A percentile compares a stretch with the other conserved stretches of the same genome.
Conservation (phyloP, 441 rosid genomes). For the Theobroma grandiflorum region DNA sequence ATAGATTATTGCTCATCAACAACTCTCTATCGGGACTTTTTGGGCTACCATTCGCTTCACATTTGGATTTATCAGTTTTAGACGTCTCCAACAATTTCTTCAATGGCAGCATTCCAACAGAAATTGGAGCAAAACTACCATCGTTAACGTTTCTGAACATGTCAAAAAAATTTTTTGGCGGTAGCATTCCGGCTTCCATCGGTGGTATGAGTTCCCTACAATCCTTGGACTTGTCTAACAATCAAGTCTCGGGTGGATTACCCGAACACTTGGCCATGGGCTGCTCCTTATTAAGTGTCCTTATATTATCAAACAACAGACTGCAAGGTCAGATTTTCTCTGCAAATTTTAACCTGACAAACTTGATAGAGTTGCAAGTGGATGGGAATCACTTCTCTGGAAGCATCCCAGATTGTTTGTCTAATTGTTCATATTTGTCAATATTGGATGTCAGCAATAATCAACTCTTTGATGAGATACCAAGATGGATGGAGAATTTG, state of each 20-base stretch:
- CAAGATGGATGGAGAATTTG: not conserved
- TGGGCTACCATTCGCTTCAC: constrained; percentile 4
- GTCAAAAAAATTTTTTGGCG: constrained; percentile 24
- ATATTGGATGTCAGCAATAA: not conserved
- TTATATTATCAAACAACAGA: constrained; percentile 21
- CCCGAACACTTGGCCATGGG: not conserved
- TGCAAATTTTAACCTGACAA: accelerated
- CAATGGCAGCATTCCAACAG: not conserved
- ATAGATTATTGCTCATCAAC: not conserved
- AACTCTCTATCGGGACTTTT: constrained; percentile 30
- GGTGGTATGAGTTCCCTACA: not conserved
- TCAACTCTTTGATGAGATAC: not conserved
- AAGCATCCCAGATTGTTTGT: not conserved
- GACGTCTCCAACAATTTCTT: constrained; percentile 34
- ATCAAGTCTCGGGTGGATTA: constrained; percentile 23
- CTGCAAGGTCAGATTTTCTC: constrained; percentile 23
- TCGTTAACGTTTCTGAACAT: not conserved
- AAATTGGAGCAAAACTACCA: constrained; percentile 20
- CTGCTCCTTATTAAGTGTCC: not conserved
- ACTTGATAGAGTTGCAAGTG: not conserved
- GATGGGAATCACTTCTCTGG: constrained; percentile 22
- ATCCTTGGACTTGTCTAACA: constrained; percentile 27
- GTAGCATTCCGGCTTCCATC: constrained; percentile 33
- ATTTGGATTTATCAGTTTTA: not conserved
- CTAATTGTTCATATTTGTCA: not conserved